Conservation (phyloP, 208 protist genomes). For the Porcisia hertigi region DNA sequence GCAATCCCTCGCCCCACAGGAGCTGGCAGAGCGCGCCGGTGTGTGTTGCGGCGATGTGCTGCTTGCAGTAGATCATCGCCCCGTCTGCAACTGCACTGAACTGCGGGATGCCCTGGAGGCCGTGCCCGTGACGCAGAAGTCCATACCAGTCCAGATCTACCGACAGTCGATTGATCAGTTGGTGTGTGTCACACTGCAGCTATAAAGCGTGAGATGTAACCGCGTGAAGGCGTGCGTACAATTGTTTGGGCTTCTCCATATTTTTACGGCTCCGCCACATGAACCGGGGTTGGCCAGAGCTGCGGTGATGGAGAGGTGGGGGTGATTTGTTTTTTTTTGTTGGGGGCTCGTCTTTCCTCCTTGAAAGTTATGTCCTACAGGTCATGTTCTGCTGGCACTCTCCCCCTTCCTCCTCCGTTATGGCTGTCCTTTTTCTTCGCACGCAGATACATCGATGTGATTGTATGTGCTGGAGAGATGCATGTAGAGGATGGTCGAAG, state of each 20-base stretch:
- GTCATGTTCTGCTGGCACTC: not conserved
- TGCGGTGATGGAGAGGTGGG: not conserved
- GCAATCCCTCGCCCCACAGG: constrained; percentile 30
- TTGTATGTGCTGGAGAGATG: not conserved
- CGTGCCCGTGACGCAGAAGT: constrained; percentile 12
- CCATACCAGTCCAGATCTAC: constrained; percentile 43
- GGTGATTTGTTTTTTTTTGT: not conserved
- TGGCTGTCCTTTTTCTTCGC: not conserved
- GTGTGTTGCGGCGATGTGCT: constrained; percentile 53
- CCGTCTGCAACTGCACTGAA: constrained; percentile 40
- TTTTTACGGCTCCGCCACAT: too few species aligned
- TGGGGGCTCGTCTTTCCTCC: too few species aligned
- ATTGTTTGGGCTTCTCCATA: not conserved
- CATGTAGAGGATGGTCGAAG: not conserved
- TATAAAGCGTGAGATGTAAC: not conserved
- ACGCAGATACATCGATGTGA: not conserved
- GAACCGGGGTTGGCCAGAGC: not conserved
- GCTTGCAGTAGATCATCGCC: constrained; percentile 19
- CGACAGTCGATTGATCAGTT: constrained; percentile 36
- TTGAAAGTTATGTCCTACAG: not conserved
- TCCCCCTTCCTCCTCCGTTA: not conserved
- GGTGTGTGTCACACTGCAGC: constrained; percentile 22
- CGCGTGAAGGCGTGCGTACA: not conserved
- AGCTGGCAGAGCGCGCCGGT: constrained; percentile 40
- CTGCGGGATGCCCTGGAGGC: constrained; percentile 35